Conservation (phyloP, 768 basidiomycete species). For the Lactarius akahatsu region DNA sequence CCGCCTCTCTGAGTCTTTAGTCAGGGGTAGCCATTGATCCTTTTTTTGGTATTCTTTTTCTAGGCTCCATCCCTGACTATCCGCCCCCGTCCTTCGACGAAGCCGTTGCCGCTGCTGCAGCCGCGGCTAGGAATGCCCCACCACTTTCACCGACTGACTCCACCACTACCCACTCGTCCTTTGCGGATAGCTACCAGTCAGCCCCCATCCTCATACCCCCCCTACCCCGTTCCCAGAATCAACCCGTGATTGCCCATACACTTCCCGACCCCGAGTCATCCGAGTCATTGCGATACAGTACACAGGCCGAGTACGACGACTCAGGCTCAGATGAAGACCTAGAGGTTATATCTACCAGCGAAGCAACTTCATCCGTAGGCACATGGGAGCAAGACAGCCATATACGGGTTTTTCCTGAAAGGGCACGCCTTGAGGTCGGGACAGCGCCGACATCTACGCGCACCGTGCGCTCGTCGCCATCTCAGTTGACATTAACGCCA, state of each 20-base stretch:
- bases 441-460: slow-evolving; percentile 9
- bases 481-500: slow-evolving; percentile 25
- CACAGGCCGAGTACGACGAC: slow-evolving; percentile 29
- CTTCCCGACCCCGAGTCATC: slow-evolving; percentile 15
- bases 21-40: slow-evolving; percentile 1
- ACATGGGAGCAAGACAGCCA: slow-evolving; percentile 22
- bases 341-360: slow-evolving; percentile 28
- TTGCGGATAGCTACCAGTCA: slow-evolving; percentile 19
- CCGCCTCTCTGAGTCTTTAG: slow-evolving; percentile 8
- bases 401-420: slow-evolving; percentile 7
- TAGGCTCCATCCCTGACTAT: slow-evolving; percentile 51
- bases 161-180: slow-evolving; percentile 19
- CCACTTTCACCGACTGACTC: slow-evolving; percentile 22
- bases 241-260: slow-evolving; percentile 18
- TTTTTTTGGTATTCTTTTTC: not conserved
- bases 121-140: slow-evolving; percentile 20
- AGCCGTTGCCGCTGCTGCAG: slow-evolving; percentile 40
- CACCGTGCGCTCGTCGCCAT: slow-evolving; percentile 22
- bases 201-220: slow-evolving; percentile 28
- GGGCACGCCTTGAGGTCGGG: not conserved
- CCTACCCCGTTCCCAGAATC: slow-evolving; percentile 19
- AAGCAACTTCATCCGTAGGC: slow-evolving; percentile 17
- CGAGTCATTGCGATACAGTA: slow-evolving; percentile 28
- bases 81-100: slow-evolving; percentile 78
- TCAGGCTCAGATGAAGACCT: slow-evolving; percentile 28